Percentiles rank a stretch among this genome's conserved stretches.
Conservation (phyloP, 2,329 filamentous ascomycete species). For the Colletotrichum sp. region DNA sequence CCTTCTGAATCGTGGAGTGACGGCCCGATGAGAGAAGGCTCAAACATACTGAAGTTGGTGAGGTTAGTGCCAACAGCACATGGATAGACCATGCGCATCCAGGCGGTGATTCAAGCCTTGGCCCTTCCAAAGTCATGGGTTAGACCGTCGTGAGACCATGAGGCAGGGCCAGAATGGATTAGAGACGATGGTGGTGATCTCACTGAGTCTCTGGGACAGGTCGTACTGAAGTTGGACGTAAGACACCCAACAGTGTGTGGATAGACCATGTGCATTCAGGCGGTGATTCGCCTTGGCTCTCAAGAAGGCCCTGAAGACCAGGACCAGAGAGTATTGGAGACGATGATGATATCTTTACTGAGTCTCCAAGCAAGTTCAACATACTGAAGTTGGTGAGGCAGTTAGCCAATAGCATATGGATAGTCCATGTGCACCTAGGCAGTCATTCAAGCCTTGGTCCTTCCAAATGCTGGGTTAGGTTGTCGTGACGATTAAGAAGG, state of each 20-base stretch:
- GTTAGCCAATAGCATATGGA: neutral
- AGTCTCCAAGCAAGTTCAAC: neutral
- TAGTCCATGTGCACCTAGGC: neutral
- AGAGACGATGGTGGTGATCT: neutral
- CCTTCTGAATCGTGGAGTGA: neutral
- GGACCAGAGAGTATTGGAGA: neutral
- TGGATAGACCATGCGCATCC: neutral
- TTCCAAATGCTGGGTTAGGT: neutral
- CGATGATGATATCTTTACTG: neutral
- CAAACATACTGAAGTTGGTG: neutral
- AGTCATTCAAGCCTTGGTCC: neutral
- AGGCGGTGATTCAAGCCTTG: neutral
- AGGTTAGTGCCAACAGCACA: neutral
- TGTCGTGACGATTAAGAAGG: neutral
- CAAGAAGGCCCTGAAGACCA: neutral
- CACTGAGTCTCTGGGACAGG: neutral
- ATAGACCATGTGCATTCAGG: neutral
- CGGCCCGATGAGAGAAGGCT: neutral
- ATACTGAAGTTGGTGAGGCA: neutral
- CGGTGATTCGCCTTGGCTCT: neutral
- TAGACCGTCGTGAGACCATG: neutral
- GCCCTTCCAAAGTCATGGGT: neutral
- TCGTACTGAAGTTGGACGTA: neutral
- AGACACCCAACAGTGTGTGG: neutral
- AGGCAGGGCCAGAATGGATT: neutral